Conservation (phyloP, 1,139 yeast species). For the Pichia sp. region DNA sequence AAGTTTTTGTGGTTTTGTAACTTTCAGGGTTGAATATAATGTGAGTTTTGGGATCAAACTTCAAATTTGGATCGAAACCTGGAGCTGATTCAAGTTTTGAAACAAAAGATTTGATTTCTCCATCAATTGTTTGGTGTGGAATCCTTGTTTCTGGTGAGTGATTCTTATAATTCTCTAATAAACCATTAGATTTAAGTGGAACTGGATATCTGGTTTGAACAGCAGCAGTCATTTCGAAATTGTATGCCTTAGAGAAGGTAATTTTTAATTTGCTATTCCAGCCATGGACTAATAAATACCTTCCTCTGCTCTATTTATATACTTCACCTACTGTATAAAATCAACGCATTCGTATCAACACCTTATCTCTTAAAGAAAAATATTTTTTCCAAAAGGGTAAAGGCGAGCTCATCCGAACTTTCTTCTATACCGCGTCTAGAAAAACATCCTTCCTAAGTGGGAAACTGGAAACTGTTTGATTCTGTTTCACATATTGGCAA, state of each 20-base stretch:
- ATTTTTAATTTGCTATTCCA: too few species aligned
- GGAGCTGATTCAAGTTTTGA: constrained; percentile 25
- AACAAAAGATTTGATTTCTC: constrained; percentile 26
- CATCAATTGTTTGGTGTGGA: constrained; percentile 27
- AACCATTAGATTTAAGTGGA: constrained; percentile 20
- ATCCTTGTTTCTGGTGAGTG: constrained; percentile 23
- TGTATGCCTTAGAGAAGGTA: background rate
- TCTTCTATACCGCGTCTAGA: background rate
- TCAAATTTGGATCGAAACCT: constrained; percentile 28
- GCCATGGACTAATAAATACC: too few species aligned
- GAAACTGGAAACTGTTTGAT: background rate
- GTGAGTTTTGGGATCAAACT: constrained; percentile 31
- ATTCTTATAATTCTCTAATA: constrained; percentile 23
- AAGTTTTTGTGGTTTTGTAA: constrained; percentile 23
- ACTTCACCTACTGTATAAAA: background rate
- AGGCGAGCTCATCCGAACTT: background rate
- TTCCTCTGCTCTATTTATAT: background rate
- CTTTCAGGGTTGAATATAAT: constrained; percentile 27
- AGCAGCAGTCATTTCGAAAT: background rate
- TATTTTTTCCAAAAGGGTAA: background rate
- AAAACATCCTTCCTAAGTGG: too few species aligned
- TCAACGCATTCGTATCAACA: background rate
- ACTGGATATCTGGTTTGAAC: constrained; percentile 18
- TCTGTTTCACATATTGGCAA: too few species aligned
- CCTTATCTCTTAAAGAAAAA: background rate